A percentile compares a stretch with the other conserved stretches of the same genome.
These are phyloP conservation scores for Colletotrichum liaoningense DNA, from an alignment of 2,329 filamentous ascomycete genomes.

Conservation along the genomic window DNA sequence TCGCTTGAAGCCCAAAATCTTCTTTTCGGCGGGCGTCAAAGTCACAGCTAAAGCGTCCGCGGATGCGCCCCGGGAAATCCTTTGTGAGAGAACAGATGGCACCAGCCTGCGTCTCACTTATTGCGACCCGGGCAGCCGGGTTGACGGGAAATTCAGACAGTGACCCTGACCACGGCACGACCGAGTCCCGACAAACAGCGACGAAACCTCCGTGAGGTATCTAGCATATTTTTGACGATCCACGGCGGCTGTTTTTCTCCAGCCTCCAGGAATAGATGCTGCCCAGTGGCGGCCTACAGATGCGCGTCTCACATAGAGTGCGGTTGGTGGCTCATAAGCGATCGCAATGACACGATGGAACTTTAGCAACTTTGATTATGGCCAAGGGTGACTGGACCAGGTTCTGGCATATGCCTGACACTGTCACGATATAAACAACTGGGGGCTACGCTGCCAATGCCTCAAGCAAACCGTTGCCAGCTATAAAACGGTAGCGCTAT, in stretches of 20 bases:
- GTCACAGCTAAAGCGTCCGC: conserved; percentile 5
- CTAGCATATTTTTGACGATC: not conserved
- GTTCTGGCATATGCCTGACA: not conserved
- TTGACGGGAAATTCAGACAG: not conserved
- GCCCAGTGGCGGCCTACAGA: conserved; percentile 1
- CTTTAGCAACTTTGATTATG: conserved; percentile 1
- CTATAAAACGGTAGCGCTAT: conserved; percentile 2
- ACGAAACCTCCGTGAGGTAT: conserved; percentile 22
- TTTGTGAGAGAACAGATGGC: conserved; percentile 5
- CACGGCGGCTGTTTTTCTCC: not conserved
- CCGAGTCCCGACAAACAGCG: conserved; percentile 17
- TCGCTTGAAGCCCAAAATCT: not conserved
- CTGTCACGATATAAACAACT: conserved; percentile 5
- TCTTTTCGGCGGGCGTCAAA: not conserved
- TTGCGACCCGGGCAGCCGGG: not conserved
- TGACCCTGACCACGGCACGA: conserved; percentile 7
- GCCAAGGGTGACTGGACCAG: not conserved
- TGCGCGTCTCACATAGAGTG: conserved; percentile 76
- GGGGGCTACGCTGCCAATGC: not conserved
- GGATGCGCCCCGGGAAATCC: conserved; percentile 7
- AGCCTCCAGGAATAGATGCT: conserved; percentile 29
- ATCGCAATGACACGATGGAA: conserved; percentile 16
- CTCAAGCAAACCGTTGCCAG: conserved; percentile 8
- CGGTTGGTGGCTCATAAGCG: conserved; percentile 75
- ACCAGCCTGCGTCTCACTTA: not conserved